Evolutionary conservation across 352 stramenopile genomes (phyloP).

Genomic region (Globisporangium recalcitrans): DNA sequence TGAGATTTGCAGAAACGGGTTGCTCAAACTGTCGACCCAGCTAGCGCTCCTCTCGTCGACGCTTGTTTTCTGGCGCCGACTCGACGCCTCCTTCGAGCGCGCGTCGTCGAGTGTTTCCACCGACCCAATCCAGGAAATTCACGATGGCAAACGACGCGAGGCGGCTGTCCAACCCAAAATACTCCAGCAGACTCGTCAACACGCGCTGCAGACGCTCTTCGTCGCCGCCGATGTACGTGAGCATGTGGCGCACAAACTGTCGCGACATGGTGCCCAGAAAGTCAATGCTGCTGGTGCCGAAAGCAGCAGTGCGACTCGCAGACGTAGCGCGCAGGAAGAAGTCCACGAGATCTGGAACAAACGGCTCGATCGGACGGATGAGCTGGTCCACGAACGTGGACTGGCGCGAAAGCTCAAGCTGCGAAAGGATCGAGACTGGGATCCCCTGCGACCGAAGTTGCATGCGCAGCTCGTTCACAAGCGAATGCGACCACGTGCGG

Average conservation of each 20-base stretch:
- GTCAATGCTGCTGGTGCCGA: conserved; percentile 36
- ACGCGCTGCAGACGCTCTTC: conserved; percentile 29
- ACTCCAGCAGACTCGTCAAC: conserved; percentile 30
- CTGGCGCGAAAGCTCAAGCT: conserved; percentile 24
- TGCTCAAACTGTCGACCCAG: background rate
- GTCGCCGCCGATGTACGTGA: conserved; percentile 28
- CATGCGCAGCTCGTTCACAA: conserved; percentile 39
- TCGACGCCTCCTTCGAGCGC: background rate
- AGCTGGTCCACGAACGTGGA: conserved; percentile 37
- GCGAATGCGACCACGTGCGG: conserved; percentile 45
- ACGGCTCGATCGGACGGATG: conserved; percentile 45
- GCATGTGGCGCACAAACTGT: conserved; percentile 41
- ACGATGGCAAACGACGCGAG: conserved; percentile 41
- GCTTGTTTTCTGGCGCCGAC: conserved; percentile 23
- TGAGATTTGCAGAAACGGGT: background rate
- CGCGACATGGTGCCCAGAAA: conserved; percentile 52
- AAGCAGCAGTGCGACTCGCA: conserved; percentile 41
- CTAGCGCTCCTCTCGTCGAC: conserved; percentile 23
- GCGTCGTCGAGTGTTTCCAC: conserved; percentile 15
- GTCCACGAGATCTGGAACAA: conserved; percentile 53
- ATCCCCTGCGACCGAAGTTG: conserved; percentile 36
- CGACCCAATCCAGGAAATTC: conserved; percentile 35
- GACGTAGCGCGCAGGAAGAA: conserved; percentile 55
- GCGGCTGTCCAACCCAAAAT: conserved; percentile 35
- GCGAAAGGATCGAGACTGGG: conserved; percentile 26